Evolutionary conservation across 1,284 basidiomycete species (phyloP), one percentile per base, ranked within the genome.

Genomic region (Tilletiopsis washingtonensis): DNA sequence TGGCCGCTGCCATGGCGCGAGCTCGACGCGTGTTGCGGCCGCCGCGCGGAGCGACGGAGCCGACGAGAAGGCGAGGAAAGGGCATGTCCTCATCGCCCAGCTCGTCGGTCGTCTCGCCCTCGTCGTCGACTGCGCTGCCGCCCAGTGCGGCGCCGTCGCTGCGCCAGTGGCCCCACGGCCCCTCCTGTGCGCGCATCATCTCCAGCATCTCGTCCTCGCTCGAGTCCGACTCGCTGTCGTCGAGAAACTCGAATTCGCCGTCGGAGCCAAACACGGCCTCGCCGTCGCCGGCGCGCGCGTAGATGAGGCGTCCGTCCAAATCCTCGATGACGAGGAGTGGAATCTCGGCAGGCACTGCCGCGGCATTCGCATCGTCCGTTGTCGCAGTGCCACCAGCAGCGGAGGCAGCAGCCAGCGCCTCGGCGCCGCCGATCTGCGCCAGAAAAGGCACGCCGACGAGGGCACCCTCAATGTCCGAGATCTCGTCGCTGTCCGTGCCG

Each of bases 261-360:
- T 73, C 70, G 1, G 70, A 73, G 37, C 70, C 70, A 41, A 73
- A 73, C 11, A 73, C 70, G 4, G 70, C 70, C 53, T 73, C 70
- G 12, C 70, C 70, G 27, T 70, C 69, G 19, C 68, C 65, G 9
- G 70, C 70, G 24, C 70, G 56, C 3, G 70, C 70, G 36, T 71
- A 71, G 43, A 73, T 70, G 27, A 73, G 60, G 7, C 70, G 61
- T 4, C 70, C 70, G 45, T 73, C 70, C 19, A 71, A 61, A 37
- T 73, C 70, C 43, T 73, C 70, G 43, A 73, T 71, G 37, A 73
- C 67, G 17, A 73, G 59, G 26, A 73, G 48, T 1, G 69, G 69
- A 42, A 72, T 60, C 25, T 68, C 68, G 24, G 54, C 59, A 15
- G 24, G 43, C 12, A 34, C 32, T 26, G 25, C 45, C 14, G 4